A percentile compares a stretch with the other conserved stretches of the same genome.
phyloP scores from a whole-genome alignment of 1,139 yeast genomes.

The Magnusiomyces paraingens region DNA sequence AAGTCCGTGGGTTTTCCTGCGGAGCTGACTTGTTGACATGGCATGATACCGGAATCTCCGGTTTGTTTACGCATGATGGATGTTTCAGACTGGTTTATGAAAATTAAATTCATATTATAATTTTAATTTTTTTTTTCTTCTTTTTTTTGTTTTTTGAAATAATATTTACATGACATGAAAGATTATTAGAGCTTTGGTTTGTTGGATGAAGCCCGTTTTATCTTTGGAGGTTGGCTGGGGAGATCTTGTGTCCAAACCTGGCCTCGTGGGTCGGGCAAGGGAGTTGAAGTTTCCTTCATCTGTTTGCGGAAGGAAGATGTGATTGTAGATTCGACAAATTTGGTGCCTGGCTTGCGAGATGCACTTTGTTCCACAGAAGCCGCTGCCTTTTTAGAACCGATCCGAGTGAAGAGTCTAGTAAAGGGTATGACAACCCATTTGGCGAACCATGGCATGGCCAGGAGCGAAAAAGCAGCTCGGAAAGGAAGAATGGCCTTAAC shows the following conservation, averaged over 20 bases:
- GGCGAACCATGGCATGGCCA: slow-evolving; percentile 65
- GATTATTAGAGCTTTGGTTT: slow-evolving; percentile 4
- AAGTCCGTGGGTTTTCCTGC: slow-evolving; percentile 22
- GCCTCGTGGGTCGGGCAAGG: slow-evolving; percentile 12
- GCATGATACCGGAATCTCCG: slow-evolving; percentile 26
- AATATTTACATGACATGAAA: neutral
- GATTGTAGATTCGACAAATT: neutral
- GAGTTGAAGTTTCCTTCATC: neutral
- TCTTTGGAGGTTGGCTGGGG: slow-evolving; percentile 11
- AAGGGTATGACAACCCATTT: slow-evolving; percentile 51
- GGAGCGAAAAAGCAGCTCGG: slow-evolving; percentile 50
- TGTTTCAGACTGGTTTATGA: slow-evolving; percentile 34
- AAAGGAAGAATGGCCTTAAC: slow-evolving; percentile 59
- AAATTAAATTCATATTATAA: neutral
- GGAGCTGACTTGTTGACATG: slow-evolving; percentile 18
- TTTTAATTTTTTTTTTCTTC: neutral
- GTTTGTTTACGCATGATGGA: slow-evolving; percentile 29
- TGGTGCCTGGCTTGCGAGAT: neutral
- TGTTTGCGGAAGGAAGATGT: too few relatives aligned
- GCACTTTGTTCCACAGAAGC: neutral
- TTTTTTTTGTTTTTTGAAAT: neutral
- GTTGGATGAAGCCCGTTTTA: slow-evolving; percentile 4
- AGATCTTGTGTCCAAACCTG: slow-evolving; percentile 14
- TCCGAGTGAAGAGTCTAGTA: slow-evolving; percentile 32
- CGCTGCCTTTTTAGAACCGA: neutral